Percentiles rank a stretch among this genome's conserved stretches.
Conservation (phyloP, 208 protist species). For the Zelonia costaricensis region DNA sequence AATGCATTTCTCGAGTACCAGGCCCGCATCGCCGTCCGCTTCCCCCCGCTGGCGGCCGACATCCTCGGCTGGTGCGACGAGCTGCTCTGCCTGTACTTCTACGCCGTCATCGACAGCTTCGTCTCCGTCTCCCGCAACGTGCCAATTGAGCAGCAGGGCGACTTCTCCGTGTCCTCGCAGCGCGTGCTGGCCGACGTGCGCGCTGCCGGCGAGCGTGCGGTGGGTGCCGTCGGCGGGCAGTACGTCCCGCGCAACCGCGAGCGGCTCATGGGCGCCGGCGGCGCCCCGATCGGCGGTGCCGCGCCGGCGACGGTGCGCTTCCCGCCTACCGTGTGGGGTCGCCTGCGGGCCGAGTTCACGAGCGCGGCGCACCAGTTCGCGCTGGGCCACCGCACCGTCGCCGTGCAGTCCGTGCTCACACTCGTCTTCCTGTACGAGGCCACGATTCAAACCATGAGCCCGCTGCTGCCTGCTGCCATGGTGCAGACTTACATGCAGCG, state of each 20-base stretch:
- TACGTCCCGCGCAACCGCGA: constrained; percentile 22
- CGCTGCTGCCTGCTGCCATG: constrained; percentile 49
- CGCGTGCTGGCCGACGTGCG: constrained; percentile 52
- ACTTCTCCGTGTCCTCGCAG: constrained; percentile 55
- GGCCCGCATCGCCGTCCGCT: constrained; percentile 73
- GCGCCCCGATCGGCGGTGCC: constrained; percentile 4
- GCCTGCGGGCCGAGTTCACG: constrained; percentile 50
- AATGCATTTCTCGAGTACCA: constrained; percentile 79
- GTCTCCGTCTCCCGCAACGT: constrained; percentile 77
- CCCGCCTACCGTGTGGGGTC: constrained; percentile 69
- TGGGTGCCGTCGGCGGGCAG: constrained; percentile 34
- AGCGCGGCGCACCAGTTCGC: constrained; percentile 67
- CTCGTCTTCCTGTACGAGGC: constrained; percentile 70
- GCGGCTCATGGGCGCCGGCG: constrained; percentile 2
- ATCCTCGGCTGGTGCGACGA: constrained; percentile 76
- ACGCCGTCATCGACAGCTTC: constrained; percentile 85
- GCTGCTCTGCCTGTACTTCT: constrained; percentile 72
- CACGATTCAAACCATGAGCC: constrained; percentile 46
- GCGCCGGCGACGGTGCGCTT: constrained; percentile 30
- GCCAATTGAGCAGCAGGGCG: constrained; percentile 71
- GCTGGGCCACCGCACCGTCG: constrained; percentile 56
- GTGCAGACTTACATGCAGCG: constrained; percentile 43
- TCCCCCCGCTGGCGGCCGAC: constrained; percentile 67
- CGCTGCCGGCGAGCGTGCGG: constrained; percentile 38
- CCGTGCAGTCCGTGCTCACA: constrained; percentile 57